Evolutionary conservation across 2,329 filamentous ascomycete genomes (phyloP).

Genomic region (Mariannaea elegans): DNA sequence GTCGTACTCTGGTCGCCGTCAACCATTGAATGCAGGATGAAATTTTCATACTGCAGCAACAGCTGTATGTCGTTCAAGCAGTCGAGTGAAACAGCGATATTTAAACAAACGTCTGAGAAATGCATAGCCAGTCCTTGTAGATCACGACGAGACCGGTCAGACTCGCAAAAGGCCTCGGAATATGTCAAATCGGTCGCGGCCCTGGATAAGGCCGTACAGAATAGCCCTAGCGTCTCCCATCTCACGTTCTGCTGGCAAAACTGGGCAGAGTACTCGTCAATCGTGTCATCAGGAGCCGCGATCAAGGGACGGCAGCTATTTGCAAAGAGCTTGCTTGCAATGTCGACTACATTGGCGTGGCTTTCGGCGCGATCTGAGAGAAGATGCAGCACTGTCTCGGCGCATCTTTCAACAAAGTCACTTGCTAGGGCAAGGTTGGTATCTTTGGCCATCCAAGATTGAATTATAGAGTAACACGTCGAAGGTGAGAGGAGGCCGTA

Average conservation of each 20-base stretch:
- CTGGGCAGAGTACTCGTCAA: constrained; percentile 23
- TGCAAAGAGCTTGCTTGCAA: constrained; percentile 19
- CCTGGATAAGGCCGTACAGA: constrained; percentile 34
- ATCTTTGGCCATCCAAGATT: constrained; percentile 2
- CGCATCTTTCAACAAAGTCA: constrained; percentile 5
- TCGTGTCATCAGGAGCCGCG: not conserved
- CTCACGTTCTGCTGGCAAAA: constrained; percentile 27
- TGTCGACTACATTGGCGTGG: not conserved
- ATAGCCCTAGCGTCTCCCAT: constrained; percentile 39
- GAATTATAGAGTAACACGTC: constrained; percentile 4
- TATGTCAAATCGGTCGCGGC: constrained; percentile 32
- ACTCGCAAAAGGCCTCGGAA: constrained; percentile 18
- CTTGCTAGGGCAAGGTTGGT: constrained; percentile 13
- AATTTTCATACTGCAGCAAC: constrained; percentile 56
- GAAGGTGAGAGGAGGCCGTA: not conserved
- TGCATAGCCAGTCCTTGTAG: constrained; percentile 30
- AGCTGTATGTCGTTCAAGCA: constrained; percentile 55
- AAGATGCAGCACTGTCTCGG: not conserved
- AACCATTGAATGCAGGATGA: constrained; percentile 54
- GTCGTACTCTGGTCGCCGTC: constrained; percentile 54
- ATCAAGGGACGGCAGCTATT: constrained; percentile 17
- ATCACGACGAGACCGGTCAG: constrained; percentile 22
- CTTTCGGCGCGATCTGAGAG: not conserved
- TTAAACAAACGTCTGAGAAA: constrained; percentile 34
- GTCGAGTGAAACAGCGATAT: constrained; percentile 38